Evolutionary conservation across 2,329 filamentous ascomycete genomes (phyloP).

Genomic region (Monilinia fructicola): DNA sequence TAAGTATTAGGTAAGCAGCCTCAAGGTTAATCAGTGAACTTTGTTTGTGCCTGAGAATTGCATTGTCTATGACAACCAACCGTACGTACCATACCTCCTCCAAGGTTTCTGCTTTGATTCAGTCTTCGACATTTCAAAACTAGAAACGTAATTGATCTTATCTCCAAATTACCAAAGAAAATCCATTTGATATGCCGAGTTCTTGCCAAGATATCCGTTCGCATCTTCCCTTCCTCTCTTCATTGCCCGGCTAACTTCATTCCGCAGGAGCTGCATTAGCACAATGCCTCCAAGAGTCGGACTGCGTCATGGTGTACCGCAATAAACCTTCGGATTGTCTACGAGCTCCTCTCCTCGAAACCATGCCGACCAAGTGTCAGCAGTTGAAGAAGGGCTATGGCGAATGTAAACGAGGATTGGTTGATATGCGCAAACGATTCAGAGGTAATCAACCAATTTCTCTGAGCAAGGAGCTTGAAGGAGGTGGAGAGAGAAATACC

Average conservation of each 20-base stretch:
- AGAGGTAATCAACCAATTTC: slow-evolving; percentile 86
- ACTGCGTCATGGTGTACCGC: slow-evolving; percentile 92
- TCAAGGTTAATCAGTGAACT: background rate
- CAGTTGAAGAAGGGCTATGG: slow-evolving; percentile 91
- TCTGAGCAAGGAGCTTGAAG: slow-evolving; percentile 60
- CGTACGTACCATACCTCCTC: no score
- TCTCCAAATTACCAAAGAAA: background rate
- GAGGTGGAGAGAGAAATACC: slow-evolving; percentile 45
- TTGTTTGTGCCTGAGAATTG: background rate
- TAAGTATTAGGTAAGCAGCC: no score
- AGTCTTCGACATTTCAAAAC: background rate
- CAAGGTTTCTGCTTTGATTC: background rate
- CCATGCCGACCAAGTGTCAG: slow-evolving; percentile 83
- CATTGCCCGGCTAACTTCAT: slow-evolving; percentile 22
- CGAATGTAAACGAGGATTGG: slow-evolving; percentile 92
- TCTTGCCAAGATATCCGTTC: slow-evolving; percentile 96
- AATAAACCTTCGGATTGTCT: slow-evolving; percentile 87
- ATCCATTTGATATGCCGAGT: slow-evolving; percentile 67
- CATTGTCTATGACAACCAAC: background rate
- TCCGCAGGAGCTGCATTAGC: slow-evolving; percentile 83
- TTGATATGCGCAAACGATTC: slow-evolving; percentile 99
- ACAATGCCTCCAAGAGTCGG: slow-evolving; percentile 90
- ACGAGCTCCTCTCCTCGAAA: slow-evolving; percentile 74
- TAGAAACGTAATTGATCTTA: background rate
- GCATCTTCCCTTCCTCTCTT: slow-evolving; percentile 11